Evolutionary conservation across 768 basidiomycete genomes (phyloP), one percentile per base, ranked within the genome.

Genomic region (Rhodotorula taiwanensis): DNA sequence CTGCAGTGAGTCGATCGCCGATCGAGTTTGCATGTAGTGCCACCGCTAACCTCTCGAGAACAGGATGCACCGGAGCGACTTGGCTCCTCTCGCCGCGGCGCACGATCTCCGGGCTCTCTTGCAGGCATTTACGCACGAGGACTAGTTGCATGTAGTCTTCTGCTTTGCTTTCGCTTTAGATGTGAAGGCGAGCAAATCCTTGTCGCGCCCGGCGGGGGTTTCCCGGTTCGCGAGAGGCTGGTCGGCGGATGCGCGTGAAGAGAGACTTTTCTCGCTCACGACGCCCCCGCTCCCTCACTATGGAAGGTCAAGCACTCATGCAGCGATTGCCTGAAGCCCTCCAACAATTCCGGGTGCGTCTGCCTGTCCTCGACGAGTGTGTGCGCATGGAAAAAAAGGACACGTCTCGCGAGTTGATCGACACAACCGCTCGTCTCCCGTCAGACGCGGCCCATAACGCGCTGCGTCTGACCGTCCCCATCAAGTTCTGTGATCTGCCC

Each of bases 31-130:
- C 1, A 9, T 0, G 23, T 18, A 14, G 2, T 5, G 15, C 5
- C 39, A 15, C 23, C 51, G 1, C 25, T 16, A 2, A 5, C 16
- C 2, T n/a, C 10, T 21, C 52, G 18, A 30, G 0, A 33, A 6
- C 54, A 62, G 60, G 42, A 54, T 67, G 61, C 66, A 67, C 48
- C 56, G 61, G 13, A 47, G 51, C 57, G 66, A 67, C 49, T 41
- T 67, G 0, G 23, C 56, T 1, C n/a, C 41, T 14, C 39, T 52
- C 21, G 51, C 59, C 7, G 2, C 39, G 27, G 11, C n/a, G 18
- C 59, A 47, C 31, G 55, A 66, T 44, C 50, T 65, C 10, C 23
- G 34, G 5, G 59, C 43, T 4, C 43, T 60, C 8, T 25, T 42
- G 44, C 42, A 30, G 43, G 59, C 59, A 2, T 53, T 52, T 18